Evolutionary conservation across 2,329 filamentous ascomycete genomes (phyloP), one percentile per base, ranked within the genome.

Genomic region (Ophiobolus disseminans): DNA sequence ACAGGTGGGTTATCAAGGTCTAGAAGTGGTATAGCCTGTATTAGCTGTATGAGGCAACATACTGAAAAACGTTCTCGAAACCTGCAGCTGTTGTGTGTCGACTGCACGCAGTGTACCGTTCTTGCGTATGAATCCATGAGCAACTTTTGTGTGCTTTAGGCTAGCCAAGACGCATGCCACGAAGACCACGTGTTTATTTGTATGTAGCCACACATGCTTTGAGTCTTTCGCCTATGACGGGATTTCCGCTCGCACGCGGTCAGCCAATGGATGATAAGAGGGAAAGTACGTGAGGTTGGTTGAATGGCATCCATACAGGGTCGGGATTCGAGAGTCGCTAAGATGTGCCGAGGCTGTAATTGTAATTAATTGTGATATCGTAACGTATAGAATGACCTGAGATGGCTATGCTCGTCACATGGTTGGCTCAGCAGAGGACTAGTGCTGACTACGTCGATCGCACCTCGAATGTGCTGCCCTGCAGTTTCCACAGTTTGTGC

Each of bases 371-470:
- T n/a, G n/a, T n/a, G n/a, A n/a, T n/a, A n/a, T n/a, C n/a, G n/a
- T n/a, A n/a, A n/a, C n/a, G n/a, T n/a, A n/a, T n/a, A n/a, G n/a
- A n/a, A n/a, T n/a, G n/a, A n/a, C n/a, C n/a, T n/a, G n/a, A n/a
- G n/a, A n/a, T n/a, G n/a, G n/a, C n/a, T n/a, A n/a, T n/a, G n/a
- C n/a, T n/a, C n/a, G n/a, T n/a, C n/a, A n/a, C n/a, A n/a, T n/a
- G n/a, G n/a, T n/a, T n/a, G n/a, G n/a, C n/a, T n/a, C n/a, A 34
- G 11, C 17, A 34, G 13, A 37, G 23, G 41, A 23, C 25, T 50
- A 45, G 48, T 42, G 48, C 48, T 50, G 41, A 50, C 48, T 14
- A 41, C 37, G 34, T 16, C 21, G 25, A 23, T 44, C 26, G 20
- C n/a, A 9, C 5, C 26, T 19, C 40, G 30, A 16, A 32, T 28